These are phyloP conservation scores for Hericium erinaceus DNA, from an alignment of 768 basidiomycete genomes.

Conservation along the genomic window DNA sequence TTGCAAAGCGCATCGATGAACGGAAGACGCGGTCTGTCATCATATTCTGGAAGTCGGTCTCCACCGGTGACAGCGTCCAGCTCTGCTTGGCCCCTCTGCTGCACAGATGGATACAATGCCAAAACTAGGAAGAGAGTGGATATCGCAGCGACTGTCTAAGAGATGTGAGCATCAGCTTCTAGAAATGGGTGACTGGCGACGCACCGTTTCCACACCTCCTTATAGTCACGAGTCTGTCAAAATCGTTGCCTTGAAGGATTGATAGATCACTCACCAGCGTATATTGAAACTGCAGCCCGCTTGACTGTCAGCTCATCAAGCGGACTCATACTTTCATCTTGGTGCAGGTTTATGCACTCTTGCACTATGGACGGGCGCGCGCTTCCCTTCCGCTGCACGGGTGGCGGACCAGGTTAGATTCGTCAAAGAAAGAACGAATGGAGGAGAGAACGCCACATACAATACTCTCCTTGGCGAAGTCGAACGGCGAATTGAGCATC, in stretches of 20 bases:
- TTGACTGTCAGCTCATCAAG: not conserved
- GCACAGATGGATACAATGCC: constrained; percentile 18
- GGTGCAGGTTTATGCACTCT: not conserved
- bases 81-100: constrained; percentile 18
- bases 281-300: not conserved
- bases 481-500: not conserved
- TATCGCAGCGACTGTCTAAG: not conserved
- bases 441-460: not conserved
- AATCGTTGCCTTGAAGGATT: not conserved
- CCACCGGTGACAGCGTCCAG: constrained; percentile 18
- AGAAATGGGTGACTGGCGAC: not conserved
- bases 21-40: constrained; percentile 17
- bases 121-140: constrained; percentile 16
- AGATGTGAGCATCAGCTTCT: not conserved
- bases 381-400: not conserved
- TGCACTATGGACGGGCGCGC: not conserved
- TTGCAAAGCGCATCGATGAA: constrained; percentile 19
- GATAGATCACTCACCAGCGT: not conserved
- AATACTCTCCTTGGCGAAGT: not conserved
- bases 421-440: not conserved
- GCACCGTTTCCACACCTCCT: not conserved
- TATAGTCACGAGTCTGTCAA: not conserved
- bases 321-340: not conserved
- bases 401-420: no score
- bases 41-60: constrained; percentile 18